A percentile compares a stretch with the other conserved stretches of the same genome.
These are phyloP conservation scores for Chondrus crispus DNA, from an alignment of 23 red algal species.

Conservation along the genomic window DNA sequence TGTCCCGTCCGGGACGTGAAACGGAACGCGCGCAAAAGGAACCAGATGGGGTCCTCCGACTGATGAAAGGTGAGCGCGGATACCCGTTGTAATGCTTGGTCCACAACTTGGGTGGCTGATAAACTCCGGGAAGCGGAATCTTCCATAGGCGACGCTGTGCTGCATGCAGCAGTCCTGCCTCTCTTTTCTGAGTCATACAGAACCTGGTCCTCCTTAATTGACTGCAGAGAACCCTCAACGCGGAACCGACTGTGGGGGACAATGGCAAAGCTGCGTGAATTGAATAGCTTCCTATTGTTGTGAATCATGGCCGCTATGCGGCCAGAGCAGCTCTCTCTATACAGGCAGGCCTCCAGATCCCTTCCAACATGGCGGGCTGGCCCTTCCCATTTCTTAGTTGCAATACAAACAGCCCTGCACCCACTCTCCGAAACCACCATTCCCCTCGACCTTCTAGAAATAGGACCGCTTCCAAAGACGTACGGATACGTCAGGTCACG, in stretches of 20 bases:
- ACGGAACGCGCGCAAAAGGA: slow-evolving; percentile 1
- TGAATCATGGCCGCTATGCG: neutral
- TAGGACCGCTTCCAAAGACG: neutral
- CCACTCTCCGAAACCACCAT: neutral
- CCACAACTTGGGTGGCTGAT: too few relatives aligned
- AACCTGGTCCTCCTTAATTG: too few relatives aligned
- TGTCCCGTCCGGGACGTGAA: slow-evolving; percentile 31
- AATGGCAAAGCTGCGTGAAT: neutral
- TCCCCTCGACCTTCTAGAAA: neutral
- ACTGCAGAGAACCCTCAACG: too few relatives aligned
- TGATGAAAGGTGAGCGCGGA: neutral
- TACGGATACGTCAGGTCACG: slow-evolving; percentile 1
- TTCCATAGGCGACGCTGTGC: too few relatives aligned
- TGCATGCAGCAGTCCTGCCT: too few relatives aligned
- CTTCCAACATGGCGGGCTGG: neutral
- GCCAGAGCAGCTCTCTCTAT: neutral
- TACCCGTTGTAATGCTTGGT: neutral
- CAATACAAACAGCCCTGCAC: neutral
- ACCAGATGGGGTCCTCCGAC: slow-evolving; percentile 13
- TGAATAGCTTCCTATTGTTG: neutral
- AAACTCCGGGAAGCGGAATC: too few relatives aligned
- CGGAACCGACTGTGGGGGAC: too few relatives aligned
- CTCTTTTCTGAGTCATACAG: too few relatives aligned
- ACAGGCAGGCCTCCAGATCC: neutral
- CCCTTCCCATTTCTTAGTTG: neutral